These are phyloP conservation scores for Chytridiales sp. DNA, from an alignment of 371 early-diverging fungal genomes.

Conservation along the genomic window DNA sequence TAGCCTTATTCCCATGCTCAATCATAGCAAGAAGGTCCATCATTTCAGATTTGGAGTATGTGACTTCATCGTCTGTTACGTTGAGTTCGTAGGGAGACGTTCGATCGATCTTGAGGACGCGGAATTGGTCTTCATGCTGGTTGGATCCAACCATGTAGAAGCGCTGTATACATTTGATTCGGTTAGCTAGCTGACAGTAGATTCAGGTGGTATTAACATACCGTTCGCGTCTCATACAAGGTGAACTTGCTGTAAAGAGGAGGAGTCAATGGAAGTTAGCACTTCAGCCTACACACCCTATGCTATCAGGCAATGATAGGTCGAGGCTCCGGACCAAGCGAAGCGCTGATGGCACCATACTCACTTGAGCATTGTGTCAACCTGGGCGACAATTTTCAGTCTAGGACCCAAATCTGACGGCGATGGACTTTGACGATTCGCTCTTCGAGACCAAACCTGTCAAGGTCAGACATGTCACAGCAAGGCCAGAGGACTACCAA, in stretches of 20 bases:
- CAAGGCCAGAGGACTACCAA: not conserved
- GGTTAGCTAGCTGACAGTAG: not conserved
- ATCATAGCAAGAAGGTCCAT: slow-evolving; percentile 77
- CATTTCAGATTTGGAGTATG: slow-evolving; percentile 74
- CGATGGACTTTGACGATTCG: not conserved
- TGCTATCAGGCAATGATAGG: not conserved
- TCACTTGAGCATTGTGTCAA: not conserved
- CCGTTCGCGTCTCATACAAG: slow-evolving; percentile 84
- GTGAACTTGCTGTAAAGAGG: slow-evolving; percentile 53
- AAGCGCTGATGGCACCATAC: not conserved
- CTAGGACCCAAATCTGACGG: not conserved
- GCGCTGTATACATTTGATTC: slow-evolving; percentile 28
- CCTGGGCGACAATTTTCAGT: not conserved
- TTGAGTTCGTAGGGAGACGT: slow-evolving; percentile 50
- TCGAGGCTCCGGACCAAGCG: not conserved
- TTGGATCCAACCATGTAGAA: slow-evolving; percentile 84
- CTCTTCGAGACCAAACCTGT: too few relatives aligned
- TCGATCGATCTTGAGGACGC: slow-evolving; percentile 87
- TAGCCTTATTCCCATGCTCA: slow-evolving; percentile 70
- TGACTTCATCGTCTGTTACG: slow-evolving; percentile 44
- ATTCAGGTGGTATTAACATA: slow-evolving; percentile 29
- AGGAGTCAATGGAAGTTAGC: not conserved
- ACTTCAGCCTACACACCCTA: not conserved
- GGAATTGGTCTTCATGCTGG: slow-evolving; percentile 65
- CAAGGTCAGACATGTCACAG: too few relatives aligned